Evolutionary conservation across 352 stramenopile species (phyloP).

Genomic region (Globisporangium barbulae): DNA sequence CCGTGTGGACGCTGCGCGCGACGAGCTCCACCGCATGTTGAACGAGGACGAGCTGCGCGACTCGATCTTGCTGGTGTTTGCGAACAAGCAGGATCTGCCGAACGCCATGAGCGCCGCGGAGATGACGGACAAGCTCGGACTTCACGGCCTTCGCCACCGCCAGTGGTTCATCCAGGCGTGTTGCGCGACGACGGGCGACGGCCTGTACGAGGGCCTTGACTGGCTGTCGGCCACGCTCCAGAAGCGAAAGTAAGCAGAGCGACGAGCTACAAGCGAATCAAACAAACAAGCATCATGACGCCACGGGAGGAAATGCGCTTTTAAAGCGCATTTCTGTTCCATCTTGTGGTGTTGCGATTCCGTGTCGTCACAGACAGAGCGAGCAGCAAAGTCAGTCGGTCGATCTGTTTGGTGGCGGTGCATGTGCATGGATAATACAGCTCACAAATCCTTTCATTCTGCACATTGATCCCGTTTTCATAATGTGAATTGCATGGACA

Average conservation of each 20-base stretch:
- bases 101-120: conserved; percentile 97
- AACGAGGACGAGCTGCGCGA: conserved; percentile 98
- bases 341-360: not conserved
- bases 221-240: conserved; percentile 93
- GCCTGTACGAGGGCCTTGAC: conserved; percentile 99
- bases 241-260: conserved; percentile 66
- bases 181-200: conserved; percentile 98
- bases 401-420: not conserved
- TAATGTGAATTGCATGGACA: not conserved
- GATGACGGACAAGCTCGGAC: conserved; percentile 98
- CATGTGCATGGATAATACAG: conserved; percentile 10
- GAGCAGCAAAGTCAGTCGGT: not conserved
- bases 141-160: conserved; percentile 95
- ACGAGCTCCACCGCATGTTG: conserved; percentile 98
- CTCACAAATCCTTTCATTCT: not conserved
- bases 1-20: conserved; percentile 95
- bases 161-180: conserved; percentile 99
- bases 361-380: not conserved
- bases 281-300: not conserved
- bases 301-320: not conserved
- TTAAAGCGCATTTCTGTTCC: no score
- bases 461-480: not conserved
- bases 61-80: conserved; percentile 97
- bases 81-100: conserved; percentile 99
- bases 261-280: not conserved